A percentile compares a stretch with the other conserved stretches of the same genome.
These are phyloP conservation scores for Botrytis deweyae DNA, from an alignment of 2,329 filamentous ascomycete species.

Conservation along the genomic window DNA sequence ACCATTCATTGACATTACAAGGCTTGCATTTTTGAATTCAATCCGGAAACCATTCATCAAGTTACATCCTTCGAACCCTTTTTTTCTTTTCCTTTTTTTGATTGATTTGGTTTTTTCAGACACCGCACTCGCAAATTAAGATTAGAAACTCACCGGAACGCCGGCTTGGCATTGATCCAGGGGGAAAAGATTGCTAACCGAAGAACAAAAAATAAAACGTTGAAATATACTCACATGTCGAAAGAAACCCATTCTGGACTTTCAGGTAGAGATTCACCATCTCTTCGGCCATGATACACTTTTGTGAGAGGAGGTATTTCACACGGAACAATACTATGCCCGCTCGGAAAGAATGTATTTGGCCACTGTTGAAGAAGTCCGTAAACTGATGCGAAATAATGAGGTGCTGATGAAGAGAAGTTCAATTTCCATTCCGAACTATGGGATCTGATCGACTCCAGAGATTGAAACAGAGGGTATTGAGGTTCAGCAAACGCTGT, in stretches of 20 bases:
- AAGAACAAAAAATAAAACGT: not conserved
- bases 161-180: not conserved
- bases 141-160: not conserved
- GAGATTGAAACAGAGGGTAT: not conserved
- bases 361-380: constrained; percentile 50
- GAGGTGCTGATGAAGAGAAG: constrained; percentile 49
- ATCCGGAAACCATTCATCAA: not conserved
- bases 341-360: constrained; percentile 53
- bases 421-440: constrained; percentile 41
- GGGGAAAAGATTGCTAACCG: too few species aligned
- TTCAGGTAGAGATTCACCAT: constrained; percentile 42
- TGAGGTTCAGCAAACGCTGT: not conserved
- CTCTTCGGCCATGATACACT: constrained; percentile 50
- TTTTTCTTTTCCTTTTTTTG: too few species aligned
- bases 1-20: not conserved
- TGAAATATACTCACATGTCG: constrained; percentile 42
- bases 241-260: constrained; percentile 54
- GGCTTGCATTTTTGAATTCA: not conserved
- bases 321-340: constrained; percentile 49
- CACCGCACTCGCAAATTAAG: not conserved
- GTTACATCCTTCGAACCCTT: not conserved
- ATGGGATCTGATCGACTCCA: not conserved
- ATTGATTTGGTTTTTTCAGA: too few species aligned
- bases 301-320: constrained; percentile 48
- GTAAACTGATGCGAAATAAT: constrained; percentile 49